phyloP scores from a whole-genome alignment of 176 grass and related monocot genomes.

The Musa troglodytarum region DNA sequence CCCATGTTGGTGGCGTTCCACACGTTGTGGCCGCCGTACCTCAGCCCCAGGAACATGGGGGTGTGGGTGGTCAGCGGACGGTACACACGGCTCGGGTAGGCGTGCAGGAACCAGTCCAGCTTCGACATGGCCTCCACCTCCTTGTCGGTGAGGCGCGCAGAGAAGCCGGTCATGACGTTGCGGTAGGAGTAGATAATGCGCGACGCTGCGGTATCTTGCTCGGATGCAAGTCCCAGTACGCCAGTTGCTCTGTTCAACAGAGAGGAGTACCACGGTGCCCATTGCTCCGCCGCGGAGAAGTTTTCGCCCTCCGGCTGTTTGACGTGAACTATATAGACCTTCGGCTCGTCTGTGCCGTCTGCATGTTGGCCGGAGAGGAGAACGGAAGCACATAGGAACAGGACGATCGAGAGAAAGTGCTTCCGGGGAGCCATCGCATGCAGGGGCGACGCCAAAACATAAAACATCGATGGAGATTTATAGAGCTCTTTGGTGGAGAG shows the following conservation, averaged over 20 bases:
- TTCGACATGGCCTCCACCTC: slow-evolving; percentile 7
- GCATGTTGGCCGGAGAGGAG: not conserved
- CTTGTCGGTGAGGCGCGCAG: not conserved
- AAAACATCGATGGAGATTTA: too few relatives aligned
- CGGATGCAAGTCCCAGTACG: not conserved
- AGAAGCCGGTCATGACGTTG: not conserved
- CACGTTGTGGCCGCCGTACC: not conserved
- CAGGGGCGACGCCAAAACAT: too few relatives aligned
- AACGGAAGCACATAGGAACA: not conserved
- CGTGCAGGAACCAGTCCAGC: not conserved
- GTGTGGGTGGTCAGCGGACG: not conserved
- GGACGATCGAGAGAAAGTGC: not conserved
- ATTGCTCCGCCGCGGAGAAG: not conserved
- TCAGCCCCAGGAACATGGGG: not conserved
- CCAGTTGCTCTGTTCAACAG: not conserved
- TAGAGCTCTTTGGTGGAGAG: too few relatives aligned
- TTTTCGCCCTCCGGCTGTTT: not conserved
- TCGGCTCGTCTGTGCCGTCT: not conserved
- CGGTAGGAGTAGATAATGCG: not conserved
- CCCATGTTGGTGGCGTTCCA: not conserved
- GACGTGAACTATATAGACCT: not conserved
- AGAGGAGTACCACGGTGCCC: not conserved
- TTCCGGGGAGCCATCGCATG: too few relatives aligned
- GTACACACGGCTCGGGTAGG: not conserved
- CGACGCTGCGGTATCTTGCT: not conserved